Evolutionary conservation across 208 protist genomes (phyloP).

Genomic region (Novymonas esmeraldas): DNA sequence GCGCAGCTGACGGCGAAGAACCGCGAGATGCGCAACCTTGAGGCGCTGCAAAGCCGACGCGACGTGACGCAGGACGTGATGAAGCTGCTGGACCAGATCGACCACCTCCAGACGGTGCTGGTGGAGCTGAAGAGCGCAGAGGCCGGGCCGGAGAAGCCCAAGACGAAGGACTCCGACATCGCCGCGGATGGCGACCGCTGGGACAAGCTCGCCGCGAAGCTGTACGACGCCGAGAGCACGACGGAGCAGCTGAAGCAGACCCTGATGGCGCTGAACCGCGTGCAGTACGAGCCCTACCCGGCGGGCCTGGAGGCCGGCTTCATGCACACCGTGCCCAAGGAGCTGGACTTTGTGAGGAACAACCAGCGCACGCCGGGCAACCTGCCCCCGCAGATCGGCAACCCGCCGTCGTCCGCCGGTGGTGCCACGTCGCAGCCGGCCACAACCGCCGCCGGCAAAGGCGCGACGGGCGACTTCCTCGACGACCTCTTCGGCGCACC

Average conservation of each 20-base stretch:
- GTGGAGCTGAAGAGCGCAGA: conserved; percentile 46
- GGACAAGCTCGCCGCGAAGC: conserved; percentile 70
- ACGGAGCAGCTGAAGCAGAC: conserved; percentile 73
- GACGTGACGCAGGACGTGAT: conserved; percentile 81
- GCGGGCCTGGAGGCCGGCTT: conserved; percentile 73
- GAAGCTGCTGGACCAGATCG: conserved; percentile 73
- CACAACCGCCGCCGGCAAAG: conserved; percentile 6
- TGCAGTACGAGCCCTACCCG: conserved; percentile 86
- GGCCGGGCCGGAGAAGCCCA: conserved; percentile 1
- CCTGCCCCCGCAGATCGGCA: conserved; percentile 36
- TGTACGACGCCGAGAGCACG: conserved; percentile 75
- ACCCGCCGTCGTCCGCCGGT: neutral
- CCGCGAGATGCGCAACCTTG: conserved; percentile 58
- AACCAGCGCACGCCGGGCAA: conserved; percentile 65
- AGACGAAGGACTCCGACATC: conserved; percentile 28
- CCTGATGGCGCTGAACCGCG: conserved; percentile 75
- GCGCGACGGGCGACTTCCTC: conserved; percentile 47
- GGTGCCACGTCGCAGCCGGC: neutral
- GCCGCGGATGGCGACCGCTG: conserved; percentile 65
- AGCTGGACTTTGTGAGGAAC: conserved; percentile 76
- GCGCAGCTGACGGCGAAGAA: conserved; percentile 51
- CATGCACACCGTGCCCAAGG: conserved; percentile 73
- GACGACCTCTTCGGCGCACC: conserved; percentile 82
- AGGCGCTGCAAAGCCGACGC: conserved; percentile 62
- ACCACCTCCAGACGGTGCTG: conserved; percentile 59